Conservation (phyloP, 2,329 filamentous ascomycete genomes). For the Ceratocystis colombiana region DNA sequence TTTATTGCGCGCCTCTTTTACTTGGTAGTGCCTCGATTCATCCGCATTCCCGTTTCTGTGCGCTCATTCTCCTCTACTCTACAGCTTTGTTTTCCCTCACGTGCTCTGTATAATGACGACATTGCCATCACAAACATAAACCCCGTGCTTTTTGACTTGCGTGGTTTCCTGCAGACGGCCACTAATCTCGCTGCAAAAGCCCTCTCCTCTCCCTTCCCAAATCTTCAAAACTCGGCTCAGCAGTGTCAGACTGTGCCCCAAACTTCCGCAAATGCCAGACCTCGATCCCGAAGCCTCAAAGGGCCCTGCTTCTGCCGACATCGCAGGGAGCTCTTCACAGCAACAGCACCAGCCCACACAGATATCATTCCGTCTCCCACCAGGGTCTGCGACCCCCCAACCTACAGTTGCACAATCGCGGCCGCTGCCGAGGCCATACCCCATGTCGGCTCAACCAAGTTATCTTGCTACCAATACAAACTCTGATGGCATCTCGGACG, state of each 20-base stretch:
- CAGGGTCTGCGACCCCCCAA: conserved; percentile 20
- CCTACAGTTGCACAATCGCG: conserved; percentile 25
- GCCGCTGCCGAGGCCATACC: conserved; percentile 25
- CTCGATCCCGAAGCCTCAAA: neutral
- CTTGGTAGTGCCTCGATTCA: neutral
- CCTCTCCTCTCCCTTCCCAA: neutral
- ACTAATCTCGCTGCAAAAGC: neutral
- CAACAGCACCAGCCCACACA: conserved; percentile 16
- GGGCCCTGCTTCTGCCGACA: neutral
- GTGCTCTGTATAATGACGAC: conserved; percentile 10
- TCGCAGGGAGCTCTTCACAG: neutral
- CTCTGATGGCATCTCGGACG: conserved; percentile 32
- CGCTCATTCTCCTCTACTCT: neutral
- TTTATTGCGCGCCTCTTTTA: neutral
- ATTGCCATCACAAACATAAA: neutral
- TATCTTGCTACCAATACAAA: conserved; percentile 19
- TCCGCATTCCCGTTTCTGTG: no score
- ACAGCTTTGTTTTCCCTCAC: neutral
- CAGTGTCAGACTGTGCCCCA: neutral
- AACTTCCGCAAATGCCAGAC: neutral
- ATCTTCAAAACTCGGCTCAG: neutral
- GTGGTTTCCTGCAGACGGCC: neutral
- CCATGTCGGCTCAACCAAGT: conserved; percentile 20
- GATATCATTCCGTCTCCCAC: conserved; percentile 24
- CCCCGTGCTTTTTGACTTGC: neutral